phyloP scores from a whole-genome alignment of 768 basidiomycete species.

The Phylloporus sp. region DNA sequence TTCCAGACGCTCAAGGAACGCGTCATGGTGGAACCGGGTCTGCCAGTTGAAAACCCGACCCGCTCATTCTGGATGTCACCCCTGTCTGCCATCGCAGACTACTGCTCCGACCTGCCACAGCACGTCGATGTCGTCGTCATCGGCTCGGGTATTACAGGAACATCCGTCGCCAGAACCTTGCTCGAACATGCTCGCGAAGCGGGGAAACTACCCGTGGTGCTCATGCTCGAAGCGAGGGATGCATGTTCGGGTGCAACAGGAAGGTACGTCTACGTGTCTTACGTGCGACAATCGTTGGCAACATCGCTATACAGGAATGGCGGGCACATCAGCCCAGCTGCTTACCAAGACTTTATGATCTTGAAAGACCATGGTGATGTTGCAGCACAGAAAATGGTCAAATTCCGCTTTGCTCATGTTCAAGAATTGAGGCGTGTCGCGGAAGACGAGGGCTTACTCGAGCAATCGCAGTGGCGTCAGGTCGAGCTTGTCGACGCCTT shows the following conservation, averaged over 20 bases:
- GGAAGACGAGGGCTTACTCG: constrained; percentile 47
- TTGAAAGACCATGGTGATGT: constrained; percentile 42
- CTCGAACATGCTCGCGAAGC: constrained; percentile 34
- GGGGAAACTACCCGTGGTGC: constrained; percentile 38
- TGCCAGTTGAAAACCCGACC: constrained; percentile 53
- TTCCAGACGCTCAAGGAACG: constrained; percentile 31
- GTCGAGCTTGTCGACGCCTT: constrained; percentile 59
- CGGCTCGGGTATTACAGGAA: constrained; percentile 75
- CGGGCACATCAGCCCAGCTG: constrained; percentile 57
- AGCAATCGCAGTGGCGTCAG: constrained; percentile 50
- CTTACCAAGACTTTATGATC: constrained; percentile 53
- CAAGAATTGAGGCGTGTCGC: constrained; percentile 44
- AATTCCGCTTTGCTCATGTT: constrained; percentile 59
- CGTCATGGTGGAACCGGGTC: constrained; percentile 43
- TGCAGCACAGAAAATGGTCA: constrained; percentile 48
- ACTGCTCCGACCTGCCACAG: constrained; percentile 23
- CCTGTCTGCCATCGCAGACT: constrained; percentile 43
- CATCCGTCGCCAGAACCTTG: constrained; percentile 52
- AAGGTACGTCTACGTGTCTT: constrained; percentile 43
- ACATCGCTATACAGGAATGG: constrained; percentile 47
- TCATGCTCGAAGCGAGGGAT: constrained; percentile 80
- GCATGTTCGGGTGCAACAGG: constrained; percentile 72
- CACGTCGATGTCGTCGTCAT: constrained; percentile 66
- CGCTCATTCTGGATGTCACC: constrained; percentile 63
- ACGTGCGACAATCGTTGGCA: neutral